phyloP scores from a whole-genome alignment of 2,329 filamentous ascomycete genomes.

The Coniosporium uncinatum region DNA sequence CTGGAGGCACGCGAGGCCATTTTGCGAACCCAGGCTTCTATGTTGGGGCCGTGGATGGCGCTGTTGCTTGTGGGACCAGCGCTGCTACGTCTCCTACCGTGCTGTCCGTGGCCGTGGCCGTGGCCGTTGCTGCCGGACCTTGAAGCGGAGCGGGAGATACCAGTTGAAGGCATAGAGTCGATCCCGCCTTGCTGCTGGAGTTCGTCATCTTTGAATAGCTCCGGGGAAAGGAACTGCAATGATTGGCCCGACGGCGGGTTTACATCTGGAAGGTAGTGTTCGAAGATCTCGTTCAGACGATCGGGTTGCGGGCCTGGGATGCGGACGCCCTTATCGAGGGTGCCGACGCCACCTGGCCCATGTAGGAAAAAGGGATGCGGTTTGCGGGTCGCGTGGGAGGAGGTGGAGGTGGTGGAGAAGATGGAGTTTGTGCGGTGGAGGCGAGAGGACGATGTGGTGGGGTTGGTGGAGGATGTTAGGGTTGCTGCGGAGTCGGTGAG shows the following conservation, averaged over 20 bases:
- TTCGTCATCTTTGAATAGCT: constrained; percentile 4
- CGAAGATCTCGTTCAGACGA: constrained; percentile 77
- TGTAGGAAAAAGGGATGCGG: constrained; percentile 51
- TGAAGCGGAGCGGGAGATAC: neutral
- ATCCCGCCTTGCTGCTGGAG: too few species aligned
- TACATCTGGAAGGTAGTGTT: constrained; percentile 75
- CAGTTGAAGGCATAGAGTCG: too few species aligned
- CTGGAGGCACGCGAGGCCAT: constrained; percentile 59
- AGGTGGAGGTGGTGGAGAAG: constrained; percentile 19
- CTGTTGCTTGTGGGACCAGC: constrained; percentile 19
- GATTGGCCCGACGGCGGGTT: constrained; percentile 54
- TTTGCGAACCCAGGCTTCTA: constrained; percentile 88
- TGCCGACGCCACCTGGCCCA: constrained; percentile 85
- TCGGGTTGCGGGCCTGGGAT: constrained; percentile 81
- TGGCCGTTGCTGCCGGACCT: constrained; percentile 20
- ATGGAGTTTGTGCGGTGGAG: constrained; percentile 28
- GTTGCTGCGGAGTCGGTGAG: constrained; percentile 13
- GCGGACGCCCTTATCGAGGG: constrained; percentile 64
- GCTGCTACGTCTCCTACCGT: constrained; percentile 11
- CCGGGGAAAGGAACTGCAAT: constrained; percentile 15
- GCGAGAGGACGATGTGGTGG: constrained; percentile 25
- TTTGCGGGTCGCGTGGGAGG: constrained; percentile 14
- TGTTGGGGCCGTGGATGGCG: constrained; percentile 38
- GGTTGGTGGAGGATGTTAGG: constrained; percentile 20
- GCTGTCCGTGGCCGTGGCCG: constrained; percentile 7